A percentile compares a stretch with the other conserved stretches of the same genome.
Conservation (phyloP, 2,329 filamentous ascomycete genomes). For the Monosporascus sp. region DNA sequence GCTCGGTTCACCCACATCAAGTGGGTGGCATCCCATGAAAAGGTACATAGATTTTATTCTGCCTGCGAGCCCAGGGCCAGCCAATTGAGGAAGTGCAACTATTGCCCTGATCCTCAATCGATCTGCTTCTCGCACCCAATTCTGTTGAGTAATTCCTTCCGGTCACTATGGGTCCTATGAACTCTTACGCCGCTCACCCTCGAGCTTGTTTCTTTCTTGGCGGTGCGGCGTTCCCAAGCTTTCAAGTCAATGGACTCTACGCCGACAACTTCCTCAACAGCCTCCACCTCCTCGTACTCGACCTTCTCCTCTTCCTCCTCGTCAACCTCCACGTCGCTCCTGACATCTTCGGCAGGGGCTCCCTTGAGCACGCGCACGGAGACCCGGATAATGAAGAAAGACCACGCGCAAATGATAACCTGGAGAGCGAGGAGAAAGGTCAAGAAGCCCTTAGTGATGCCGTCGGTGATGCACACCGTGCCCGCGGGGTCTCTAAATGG, state of each 20-base stretch:
- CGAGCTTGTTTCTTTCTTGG: constrained; percentile 44
- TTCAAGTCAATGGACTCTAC: constrained; percentile 64
- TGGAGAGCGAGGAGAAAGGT: constrained; percentile 71
- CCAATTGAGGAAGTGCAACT: too few species aligned
- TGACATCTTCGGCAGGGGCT: constrained; percentile 70
- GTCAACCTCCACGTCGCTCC: constrained; percentile 71
- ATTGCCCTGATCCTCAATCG: constrained; percentile 23
- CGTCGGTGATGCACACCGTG: constrained; percentile 73
- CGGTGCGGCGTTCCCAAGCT: constrained; percentile 50
- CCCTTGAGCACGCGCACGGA: constrained; percentile 73
- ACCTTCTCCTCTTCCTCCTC: constrained; percentile 33
- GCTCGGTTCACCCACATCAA: too few species aligned
- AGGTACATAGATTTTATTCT: too few species aligned
- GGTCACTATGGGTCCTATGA: constrained; percentile 58
- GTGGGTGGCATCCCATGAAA: too few species aligned
- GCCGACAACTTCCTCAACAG: constrained; percentile 68
- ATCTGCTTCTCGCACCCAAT: constrained; percentile 77
- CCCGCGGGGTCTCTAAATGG: constrained; percentile 67
- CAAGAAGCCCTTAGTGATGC: constrained; percentile 71
- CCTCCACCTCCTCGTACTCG: constrained; percentile 39
- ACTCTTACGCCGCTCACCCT: constrained; percentile 51
- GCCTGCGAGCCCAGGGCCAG: too few species aligned
- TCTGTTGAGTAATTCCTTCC: constrained; percentile 71
- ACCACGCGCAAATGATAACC: constrained; percentile 76
- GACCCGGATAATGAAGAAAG: constrained; percentile 76